Evolutionary conservation across 306 rosid species (phyloP).

Genomic region (Cicer pinnatifidum): DNA sequence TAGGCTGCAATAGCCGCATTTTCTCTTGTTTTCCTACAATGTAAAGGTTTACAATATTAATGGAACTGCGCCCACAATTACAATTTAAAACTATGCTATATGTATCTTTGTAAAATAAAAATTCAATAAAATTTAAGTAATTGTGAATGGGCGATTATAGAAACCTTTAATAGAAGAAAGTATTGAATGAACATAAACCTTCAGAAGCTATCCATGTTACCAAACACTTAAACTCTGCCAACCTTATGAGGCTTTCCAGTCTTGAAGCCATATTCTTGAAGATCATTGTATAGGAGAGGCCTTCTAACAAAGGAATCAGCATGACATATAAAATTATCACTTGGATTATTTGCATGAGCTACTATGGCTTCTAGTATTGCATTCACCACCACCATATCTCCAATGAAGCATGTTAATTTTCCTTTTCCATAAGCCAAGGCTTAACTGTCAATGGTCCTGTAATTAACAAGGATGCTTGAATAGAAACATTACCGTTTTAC

Average conservation of each 20-base stretch:
- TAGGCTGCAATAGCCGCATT: not conserved
- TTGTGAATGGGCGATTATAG: not conserved
- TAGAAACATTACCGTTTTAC: not conserved
- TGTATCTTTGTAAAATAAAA: not conserved
- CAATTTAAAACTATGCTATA: not conserved
- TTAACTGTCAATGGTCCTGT: constrained; percentile 85
- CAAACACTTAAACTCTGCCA: constrained; percentile 50
- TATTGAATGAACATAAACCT: constrained; percentile 82
- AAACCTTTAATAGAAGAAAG: constrained; percentile 64
- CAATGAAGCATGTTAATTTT: constrained; percentile 65
- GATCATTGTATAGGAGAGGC: constrained; percentile 41
- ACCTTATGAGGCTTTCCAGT: constrained; percentile 80
- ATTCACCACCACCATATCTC: constrained; percentile 79
- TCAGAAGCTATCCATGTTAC: constrained; percentile 69
- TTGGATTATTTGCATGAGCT: constrained; percentile 57
- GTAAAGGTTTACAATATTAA: no score
- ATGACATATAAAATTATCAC: constrained; percentile 55
- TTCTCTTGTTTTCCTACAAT: not conserved
- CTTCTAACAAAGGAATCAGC: constrained; percentile 69
- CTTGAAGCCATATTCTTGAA: constrained; percentile 60
- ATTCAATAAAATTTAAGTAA: not conserved
- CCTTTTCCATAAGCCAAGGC: constrained; percentile 85
- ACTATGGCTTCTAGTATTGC: constrained; percentile 67
- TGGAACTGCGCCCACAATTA: no score
- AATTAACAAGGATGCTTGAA: constrained; percentile 10